phyloP scores from a whole-genome alignment of 1,284 basidiomycete species.

The Pseudozyma sp. region DNA sequence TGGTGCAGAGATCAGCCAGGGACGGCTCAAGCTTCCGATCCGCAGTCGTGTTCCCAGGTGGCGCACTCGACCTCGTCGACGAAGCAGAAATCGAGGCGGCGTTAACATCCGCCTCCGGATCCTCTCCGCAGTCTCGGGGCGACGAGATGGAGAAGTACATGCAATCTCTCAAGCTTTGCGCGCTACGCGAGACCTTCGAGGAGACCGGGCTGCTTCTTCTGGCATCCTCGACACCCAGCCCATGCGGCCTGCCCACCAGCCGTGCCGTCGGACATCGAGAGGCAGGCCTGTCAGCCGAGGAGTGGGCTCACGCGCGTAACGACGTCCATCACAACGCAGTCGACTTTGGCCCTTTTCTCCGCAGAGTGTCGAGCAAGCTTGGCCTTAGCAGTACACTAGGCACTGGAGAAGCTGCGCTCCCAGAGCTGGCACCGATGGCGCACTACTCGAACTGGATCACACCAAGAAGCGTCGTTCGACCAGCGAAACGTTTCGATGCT shows the following conservation, averaged over 20 bases:
- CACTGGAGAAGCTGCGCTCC: constrained; percentile 8
- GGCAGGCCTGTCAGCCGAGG: constrained; percentile 49
- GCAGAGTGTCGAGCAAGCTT: constrained; percentile 32
- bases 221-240: constrained; percentile 28
- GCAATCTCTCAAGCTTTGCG: constrained; percentile 54
- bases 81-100: constrained; percentile 41
- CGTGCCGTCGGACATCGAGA: constrained; percentile 58
- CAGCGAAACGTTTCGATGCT: constrained; percentile 62
- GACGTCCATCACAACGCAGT: constrained; percentile 61
- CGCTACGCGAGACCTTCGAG: constrained; percentile 63
- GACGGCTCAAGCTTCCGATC: constrained; percentile 60
- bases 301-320: constrained; percentile 55
- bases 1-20: constrained; percentile 58
- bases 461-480: constrained; percentile 55
- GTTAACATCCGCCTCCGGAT: neutral
- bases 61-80: constrained; percentile 57
- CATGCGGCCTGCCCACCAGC: constrained; percentile 37
- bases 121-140: neutral
- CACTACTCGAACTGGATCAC: constrained; percentile 65
- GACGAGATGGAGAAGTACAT: constrained; percentile 37
- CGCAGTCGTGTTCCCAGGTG: constrained; percentile 64
- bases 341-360: constrained; percentile 55
- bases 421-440: constrained; percentile 46
- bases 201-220: constrained; percentile 61
- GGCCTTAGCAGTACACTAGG: constrained; percentile 16